Evolutionary conservation across 164 flowering plant species (phyloP).

Genomic region (Liriodendron chinense): DNA sequence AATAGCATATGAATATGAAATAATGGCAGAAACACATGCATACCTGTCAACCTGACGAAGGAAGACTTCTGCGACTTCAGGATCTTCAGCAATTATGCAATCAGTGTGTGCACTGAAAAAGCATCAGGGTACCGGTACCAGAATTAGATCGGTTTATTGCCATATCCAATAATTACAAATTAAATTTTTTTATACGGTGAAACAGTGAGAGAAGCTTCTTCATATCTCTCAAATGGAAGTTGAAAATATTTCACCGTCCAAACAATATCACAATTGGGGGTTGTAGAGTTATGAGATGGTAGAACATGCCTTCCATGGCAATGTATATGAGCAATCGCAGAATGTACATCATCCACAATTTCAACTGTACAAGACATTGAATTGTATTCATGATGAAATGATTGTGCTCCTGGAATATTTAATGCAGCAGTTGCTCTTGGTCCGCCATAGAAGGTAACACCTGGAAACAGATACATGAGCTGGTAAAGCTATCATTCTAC

Average conservation of each 20-base stretch:
- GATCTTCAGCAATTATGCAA: slow-evolving; percentile 76
- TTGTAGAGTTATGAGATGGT: neutral
- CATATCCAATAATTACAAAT: neutral
- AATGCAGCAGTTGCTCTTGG: slow-evolving; percentile 62
- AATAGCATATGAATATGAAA: neutral
- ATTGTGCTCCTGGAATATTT: slow-evolving; percentile 48
- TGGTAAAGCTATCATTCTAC: neutral
- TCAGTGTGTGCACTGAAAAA: slow-evolving; percentile 90
- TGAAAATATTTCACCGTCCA: neutral
- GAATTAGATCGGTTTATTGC: neutral
- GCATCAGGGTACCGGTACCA: neutral
- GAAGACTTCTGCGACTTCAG: slow-evolving; percentile 65
- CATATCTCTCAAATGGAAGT: no score
- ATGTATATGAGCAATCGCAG: slow-evolving; percentile 90
- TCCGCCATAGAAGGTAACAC: slow-evolving; percentile 81
- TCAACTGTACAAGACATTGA: slow-evolving; percentile 86
- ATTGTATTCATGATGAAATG: slow-evolving; percentile 88
- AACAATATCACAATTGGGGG: neutral
- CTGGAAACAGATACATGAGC: slow-evolving; percentile 31
- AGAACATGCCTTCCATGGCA: slow-evolving; percentile 77
- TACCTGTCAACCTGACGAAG: slow-evolving; percentile 88
- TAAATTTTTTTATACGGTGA: no score
- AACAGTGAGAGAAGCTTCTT: no score
- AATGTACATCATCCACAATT: slow-evolving; percentile 81
- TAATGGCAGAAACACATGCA: neutral